Evolutionary conservation across 23 red algal genomes (phyloP).

Genomic region (Gracilaria vermiculophylla): DNA sequence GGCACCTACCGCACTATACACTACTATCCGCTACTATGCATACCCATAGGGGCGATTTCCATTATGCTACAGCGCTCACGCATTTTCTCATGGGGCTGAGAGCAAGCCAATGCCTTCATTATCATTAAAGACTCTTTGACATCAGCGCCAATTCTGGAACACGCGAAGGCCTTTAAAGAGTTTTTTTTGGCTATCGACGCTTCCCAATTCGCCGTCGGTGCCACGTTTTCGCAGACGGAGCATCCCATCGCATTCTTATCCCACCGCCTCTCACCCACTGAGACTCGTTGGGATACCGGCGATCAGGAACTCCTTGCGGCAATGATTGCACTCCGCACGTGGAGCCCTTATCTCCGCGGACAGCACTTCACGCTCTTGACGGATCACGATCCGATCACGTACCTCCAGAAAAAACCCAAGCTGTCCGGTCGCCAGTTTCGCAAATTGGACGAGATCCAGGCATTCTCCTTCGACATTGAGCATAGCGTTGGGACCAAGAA

Average conservation of each 20-base stretch:
- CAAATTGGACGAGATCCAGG: slow-evolving; percentile 32
- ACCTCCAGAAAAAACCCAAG: slow-evolving; percentile 36
- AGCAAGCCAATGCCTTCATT: too few species aligned
- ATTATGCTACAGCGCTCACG: neutral
- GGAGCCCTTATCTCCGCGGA: slow-evolving; percentile 10
- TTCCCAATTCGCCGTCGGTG: slow-evolving; percentile 9
- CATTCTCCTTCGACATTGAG: slow-evolving; percentile 1
- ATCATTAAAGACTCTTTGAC: neutral
- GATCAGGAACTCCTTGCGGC: slow-evolving; percentile 26
- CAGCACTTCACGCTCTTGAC: neutral
- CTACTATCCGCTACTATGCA: too few species aligned
- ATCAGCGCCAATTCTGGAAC: neutral
- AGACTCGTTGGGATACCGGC: slow-evolving; percentile 23
- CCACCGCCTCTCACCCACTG: neutral
- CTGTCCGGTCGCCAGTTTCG: slow-evolving; percentile 21
- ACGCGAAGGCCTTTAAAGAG: neutral
- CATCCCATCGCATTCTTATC: slow-evolving; percentile 26
- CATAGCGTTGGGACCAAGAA: neutral
- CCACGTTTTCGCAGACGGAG: neutral
- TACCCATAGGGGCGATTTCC: too few species aligned
- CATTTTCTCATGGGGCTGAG: neutral
- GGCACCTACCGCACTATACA: too few species aligned
- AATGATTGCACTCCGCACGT: slow-evolving; percentile 7
- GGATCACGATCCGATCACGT: slow-evolving; percentile 38
- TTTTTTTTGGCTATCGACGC: slow-evolving; percentile 18